Base-by-base conservation (phyloP, 352 stramenopile genomes). In the Phytophthora vignae region DNA sequence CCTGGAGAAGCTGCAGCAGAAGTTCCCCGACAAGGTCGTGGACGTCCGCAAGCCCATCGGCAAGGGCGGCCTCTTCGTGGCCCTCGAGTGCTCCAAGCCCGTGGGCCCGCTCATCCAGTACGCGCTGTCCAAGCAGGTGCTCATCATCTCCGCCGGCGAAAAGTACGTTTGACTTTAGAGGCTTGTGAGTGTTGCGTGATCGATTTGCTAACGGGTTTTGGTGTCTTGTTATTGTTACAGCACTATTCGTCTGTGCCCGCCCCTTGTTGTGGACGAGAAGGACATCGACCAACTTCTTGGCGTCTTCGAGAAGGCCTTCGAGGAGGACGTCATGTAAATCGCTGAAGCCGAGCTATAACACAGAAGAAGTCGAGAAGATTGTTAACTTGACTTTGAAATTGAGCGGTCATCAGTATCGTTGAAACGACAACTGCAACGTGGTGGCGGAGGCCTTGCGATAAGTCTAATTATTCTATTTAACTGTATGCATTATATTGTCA, bases 121-220 rank as follows among this genome's bases (percentile, higher is more conserved):
- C 61, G 83, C 84, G 42, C 78, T 92, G 48, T 79, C 78, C 21
- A 92, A 96, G 67, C 83, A 84, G 61, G 77, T 97, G 48, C 82
- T 97, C 59, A 78, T 94, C 67, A 95, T 96, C 75, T 90, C 85
- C 17, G 90, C 81, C 22, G 90, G 90, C 31, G 87, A 95, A 75
- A 93, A 93, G 87, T 94, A 78, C 55, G 82, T 84, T 42, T 44
- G 12, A n/a, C 12, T 44, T 15, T 44, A 15, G 38, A n/a, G 0
- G 38, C 22, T 36, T 46, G 7, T 50, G 8, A 29, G 42, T 1
- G 12, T 42, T 52, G 52, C 4, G 38, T 9, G 38, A 5, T 17
- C 29, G 31, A 12, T 38, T 38, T 9, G 8, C 38, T 46, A 46
- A 46, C 38, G 38, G 7, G 5, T 46, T 46, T 38, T 38, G 31